Percentiles rank a stretch among this genome's conserved stretches.
These are phyloP conservation scores for Cytidiella melzeri DNA, from an alignment of 768 basidiomycete genomes.

Conservation along the genomic window DNA sequence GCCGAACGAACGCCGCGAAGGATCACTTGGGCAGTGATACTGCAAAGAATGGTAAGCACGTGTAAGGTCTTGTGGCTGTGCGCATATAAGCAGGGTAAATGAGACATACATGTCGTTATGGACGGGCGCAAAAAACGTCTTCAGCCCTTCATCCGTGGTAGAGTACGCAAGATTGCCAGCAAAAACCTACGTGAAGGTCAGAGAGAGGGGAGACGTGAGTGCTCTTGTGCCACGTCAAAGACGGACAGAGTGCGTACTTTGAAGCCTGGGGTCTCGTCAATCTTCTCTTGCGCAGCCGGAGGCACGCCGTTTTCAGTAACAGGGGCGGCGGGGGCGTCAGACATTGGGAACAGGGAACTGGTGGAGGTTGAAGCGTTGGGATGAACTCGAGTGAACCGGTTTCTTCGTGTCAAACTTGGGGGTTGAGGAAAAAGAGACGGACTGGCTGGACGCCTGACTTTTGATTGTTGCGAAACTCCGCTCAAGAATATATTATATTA, in stretches of 20 bases:
- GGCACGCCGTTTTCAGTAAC: slow-evolving; percentile 80
- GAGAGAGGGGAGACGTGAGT: slow-evolving; percentile 12
- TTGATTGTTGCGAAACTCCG: slow-evolving; percentile 28
- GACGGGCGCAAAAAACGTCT: slow-evolving; percentile 88
- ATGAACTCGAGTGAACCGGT: slow-evolving; percentile 79
- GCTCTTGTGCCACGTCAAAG: slow-evolving; percentile 21
- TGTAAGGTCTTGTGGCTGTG: slow-evolving; percentile 3
- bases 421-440: slow-evolving; percentile 57
- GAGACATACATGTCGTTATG: slow-evolving; percentile 77
- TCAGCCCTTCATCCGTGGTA: slow-evolving; percentile 92
- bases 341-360: slow-evolving; percentile 65
- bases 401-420: slow-evolving; percentile 79
- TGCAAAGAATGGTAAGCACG: slow-evolving; percentile 26
- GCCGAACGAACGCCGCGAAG: slow-evolving; percentile 79
- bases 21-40: slow-evolving; percentile 82
- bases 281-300: slow-evolving; percentile 65
- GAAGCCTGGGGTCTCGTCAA: slow-evolving; percentile 73
- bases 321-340: slow-evolving; percentile 85
- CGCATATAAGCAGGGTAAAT: slow-evolving; percentile 18
- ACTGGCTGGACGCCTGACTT: slow-evolving; percentile 19
- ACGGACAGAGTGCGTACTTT: slow-evolving; percentile 45
- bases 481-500: slow-evolving; percentile 21
- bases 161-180: slow-evolving; percentile 94
- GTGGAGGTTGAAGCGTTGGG: slow-evolving; percentile 40
- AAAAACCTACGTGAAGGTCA: slow-evolving; percentile 58